Base-by-base conservation (phyloP, 2,329 filamentous ascomycete species). In the Ophiostoma quercus region DNA sequence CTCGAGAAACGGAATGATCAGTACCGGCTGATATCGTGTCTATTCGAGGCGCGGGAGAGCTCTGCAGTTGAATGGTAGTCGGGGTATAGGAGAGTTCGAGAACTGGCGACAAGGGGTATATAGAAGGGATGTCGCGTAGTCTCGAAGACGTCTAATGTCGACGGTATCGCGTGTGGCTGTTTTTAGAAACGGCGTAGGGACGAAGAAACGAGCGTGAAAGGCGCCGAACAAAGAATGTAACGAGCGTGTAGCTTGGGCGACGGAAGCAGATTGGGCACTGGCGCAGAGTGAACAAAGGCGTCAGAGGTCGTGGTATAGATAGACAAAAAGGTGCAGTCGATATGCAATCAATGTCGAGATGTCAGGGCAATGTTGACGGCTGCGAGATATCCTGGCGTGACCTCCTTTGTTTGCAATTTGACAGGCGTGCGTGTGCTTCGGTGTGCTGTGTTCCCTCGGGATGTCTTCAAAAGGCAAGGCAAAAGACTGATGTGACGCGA, bases 1-100 rank as follows among this genome's bases (percentile, higher is more conserved):
- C 67, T 71, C 67, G n/a, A 66, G 66, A 54, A 68, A 51, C 39
- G 19, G 47, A 57, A n/a, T 39, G 37, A 70, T 68, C 69, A 70
- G 69, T 57, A 32, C 57, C 57, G 57, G 57, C 57, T 62, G 57
- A 62, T 62, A 5, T 62, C 14, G 57, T 62, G 11, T 60, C 54
- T 32, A 12, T 32, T 29, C 4, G 14, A 54, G 4, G 51, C 19
- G 57, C 25, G 25, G 25, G 11, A 32, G 25, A 32, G 57, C 6
- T 19, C 16, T n/a, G 16, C 19, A 47, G 43, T 47, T 19, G 19
- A 7, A n/a, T 8, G 51, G n/a, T 57, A n/a, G n/a, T 57, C n/a
- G 8, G 1, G 51, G 8, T 57, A n/a, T 0, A 25, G 51, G 9
- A 57, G 22, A 62, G 9, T 4, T 62, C 2, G 57, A 32, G 25